A percentile compares a stretch with the other conserved stretches of the same genome.
Evolutionary conservation across 225 moss, liverwort and hornwort genomes (phyloP).

Genomic region (Physcomitrium patens): DNA sequence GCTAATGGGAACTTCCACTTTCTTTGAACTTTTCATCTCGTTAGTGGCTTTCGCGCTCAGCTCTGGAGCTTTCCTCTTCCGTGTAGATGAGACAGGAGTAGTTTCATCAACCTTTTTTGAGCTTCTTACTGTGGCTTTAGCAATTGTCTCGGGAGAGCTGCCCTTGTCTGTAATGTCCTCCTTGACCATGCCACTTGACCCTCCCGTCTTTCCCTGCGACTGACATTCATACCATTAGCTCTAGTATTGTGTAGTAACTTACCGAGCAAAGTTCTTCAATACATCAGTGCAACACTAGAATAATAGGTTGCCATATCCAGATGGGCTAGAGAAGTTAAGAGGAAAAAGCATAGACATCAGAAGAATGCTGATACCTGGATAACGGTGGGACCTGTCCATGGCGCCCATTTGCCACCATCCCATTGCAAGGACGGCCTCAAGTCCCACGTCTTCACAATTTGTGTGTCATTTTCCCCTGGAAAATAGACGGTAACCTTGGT

Average conservation of each 20-base stretch:
- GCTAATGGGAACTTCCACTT: no score
- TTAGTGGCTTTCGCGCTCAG: no score
- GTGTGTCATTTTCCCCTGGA: conserved; percentile 79
- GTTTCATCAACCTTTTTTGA: neutral
- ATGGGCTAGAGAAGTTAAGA: conserved; percentile 2
- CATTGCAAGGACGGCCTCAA: conserved; percentile 77
- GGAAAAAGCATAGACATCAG: neutral
- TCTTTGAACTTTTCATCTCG: no score
- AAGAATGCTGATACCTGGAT: conserved; percentile 34
- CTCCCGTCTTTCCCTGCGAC: conserved; percentile 25
- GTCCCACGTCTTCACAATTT: conserved; percentile 64
- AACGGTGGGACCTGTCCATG: conserved; percentile 32
- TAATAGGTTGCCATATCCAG: neutral
- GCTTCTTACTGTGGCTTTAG: neutral
- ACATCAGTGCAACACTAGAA: neutral
- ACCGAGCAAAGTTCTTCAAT: neutral
- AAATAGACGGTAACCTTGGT: conserved; percentile 69
- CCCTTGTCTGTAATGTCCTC: conserved; percentile 27
- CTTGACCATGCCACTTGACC: conserved; percentile 31
- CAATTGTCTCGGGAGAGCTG: conserved; percentile 7
- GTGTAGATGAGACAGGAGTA: no score
- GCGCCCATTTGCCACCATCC: conserved; percentile 76
- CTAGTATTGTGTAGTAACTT: neutral
- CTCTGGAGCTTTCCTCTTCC: no score
- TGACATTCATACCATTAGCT: neutral